These are phyloP conservation scores for Stephania cephalantha DNA, from an alignment of 164 flowering plant species.

Conservation along the genomic window DNA sequence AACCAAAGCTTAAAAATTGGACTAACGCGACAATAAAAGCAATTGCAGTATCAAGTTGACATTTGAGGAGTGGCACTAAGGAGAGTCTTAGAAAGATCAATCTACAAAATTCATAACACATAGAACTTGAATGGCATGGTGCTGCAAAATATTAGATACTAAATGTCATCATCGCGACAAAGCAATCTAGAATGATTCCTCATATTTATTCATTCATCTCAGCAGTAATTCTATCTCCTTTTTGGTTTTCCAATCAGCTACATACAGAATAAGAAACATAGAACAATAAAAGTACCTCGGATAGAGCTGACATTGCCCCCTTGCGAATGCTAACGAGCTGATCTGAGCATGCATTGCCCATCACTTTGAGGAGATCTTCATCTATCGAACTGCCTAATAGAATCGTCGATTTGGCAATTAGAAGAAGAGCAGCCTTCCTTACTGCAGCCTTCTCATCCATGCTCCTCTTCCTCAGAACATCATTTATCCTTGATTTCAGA, in stretches of 20 bases:
- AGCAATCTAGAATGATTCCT: not conserved
- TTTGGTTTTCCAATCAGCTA: not conserved
- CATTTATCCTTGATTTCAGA: constrained; percentile 32
- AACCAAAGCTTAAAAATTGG: not conserved
- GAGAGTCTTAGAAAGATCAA: not conserved
- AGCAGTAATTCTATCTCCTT: not conserved
- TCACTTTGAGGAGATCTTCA: constrained; percentile 54
- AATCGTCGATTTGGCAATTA: constrained; percentile 57
- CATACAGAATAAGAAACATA: not conserved
- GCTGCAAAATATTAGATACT: not conserved
- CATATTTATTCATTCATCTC: not conserved
- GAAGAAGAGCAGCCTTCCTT: constrained; percentile 75
- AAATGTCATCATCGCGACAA: too few relatives aligned
- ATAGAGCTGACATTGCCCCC: constrained; percentile 81
- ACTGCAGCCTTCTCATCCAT: constrained; percentile 93
- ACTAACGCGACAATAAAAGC: not conserved
- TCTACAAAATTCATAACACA: not conserved
- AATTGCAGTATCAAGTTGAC: not conserved
- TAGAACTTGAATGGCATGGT: not conserved
- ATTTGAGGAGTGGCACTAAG: not conserved
- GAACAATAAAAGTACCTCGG: constrained; percentile 54
- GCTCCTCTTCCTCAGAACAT: constrained; percentile 63
- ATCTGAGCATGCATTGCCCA: constrained; percentile 90
- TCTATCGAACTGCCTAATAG: constrained; percentile 50
- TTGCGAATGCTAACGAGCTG: constrained; percentile 95